Conservation (phyloP, 805 yeast genomes). For the Kuraishia ogatae region DNA sequence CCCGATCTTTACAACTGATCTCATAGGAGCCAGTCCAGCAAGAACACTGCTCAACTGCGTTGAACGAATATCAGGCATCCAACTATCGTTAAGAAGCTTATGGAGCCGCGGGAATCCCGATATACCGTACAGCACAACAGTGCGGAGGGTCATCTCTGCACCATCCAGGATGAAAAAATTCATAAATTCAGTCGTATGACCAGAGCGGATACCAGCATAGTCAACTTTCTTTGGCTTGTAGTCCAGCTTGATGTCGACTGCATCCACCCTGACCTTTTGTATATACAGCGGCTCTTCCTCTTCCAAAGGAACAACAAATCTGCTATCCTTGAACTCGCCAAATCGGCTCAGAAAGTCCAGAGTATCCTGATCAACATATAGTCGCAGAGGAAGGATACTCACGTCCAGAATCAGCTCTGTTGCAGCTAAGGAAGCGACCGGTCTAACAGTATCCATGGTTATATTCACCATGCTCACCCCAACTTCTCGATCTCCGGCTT, state of each 20-base stretch:
- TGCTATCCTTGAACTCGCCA: conserved; percentile 65
- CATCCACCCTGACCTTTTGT: conserved; percentile 55
- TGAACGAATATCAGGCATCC: conserved; percentile 85
- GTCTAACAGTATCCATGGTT: conserved; percentile 50
- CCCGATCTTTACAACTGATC: conserved; percentile 70
- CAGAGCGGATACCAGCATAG: conserved; percentile 76
- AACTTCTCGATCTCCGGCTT: conserved; percentile 61
- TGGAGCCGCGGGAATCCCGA: conserved; percentile 63
- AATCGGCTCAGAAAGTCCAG: conserved; percentile 76
- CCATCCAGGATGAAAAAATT: conserved; percentile 87
- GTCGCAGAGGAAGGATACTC: conserved; percentile 60
- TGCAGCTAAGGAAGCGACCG: conserved; percentile 54
- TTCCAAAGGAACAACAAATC: conserved; percentile 53
- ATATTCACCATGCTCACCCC: conserved; percentile 56
- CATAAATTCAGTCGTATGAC: conserved; percentile 79
- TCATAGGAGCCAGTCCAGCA: conserved; percentile 77
- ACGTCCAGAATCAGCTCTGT: conserved; percentile 54
- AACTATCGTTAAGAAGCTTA: conserved; percentile 47
- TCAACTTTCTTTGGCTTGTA: conserved; percentile 89
- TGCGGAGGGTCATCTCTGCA: conserved; percentile 58
- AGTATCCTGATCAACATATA: conserved; percentile 91
- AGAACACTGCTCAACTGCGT: conserved; percentile 76
- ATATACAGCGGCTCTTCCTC: conserved; percentile 60
- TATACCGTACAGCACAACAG: conserved; percentile 62
- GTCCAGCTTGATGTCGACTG: conserved; percentile 62